A percentile compares a stretch with the other conserved stretches of the same genome.
phyloP scores from a whole-genome alignment of 768 basidiomycete species.

The Russula foetens region DNA sequence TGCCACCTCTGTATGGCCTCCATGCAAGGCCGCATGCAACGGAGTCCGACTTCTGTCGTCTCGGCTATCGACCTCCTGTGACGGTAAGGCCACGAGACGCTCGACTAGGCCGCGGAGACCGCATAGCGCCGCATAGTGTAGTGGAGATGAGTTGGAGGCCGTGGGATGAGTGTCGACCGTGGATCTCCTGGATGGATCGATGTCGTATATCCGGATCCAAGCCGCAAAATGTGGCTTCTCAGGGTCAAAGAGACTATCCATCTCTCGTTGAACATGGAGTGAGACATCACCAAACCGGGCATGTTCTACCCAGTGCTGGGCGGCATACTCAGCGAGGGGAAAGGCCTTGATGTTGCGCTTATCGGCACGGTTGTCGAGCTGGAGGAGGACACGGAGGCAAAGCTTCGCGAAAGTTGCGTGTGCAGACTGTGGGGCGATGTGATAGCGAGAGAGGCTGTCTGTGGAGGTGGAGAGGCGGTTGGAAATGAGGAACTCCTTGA shows the following conservation, averaged over 20 bases:
- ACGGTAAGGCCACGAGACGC: neutral
- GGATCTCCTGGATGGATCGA: neutral
- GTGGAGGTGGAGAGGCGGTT: neutral
- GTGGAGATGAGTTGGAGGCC: neutral
- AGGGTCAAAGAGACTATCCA: neutral
- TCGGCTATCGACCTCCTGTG: neutral
- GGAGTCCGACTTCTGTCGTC: neutral
- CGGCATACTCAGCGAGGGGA: neutral
- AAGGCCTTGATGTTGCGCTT: neutral
- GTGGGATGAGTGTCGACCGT: neutral
- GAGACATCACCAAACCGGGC: neutral
- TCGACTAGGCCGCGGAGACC: neutral
- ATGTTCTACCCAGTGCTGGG: slow-evolving; percentile 1
- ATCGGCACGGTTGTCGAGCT: neutral
- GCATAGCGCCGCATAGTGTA: neutral
- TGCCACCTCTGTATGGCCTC: neutral
- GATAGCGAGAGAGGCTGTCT: neutral
- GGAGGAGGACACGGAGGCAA: slow-evolving; percentile 1
- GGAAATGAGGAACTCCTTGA: slow-evolving; percentile 3
- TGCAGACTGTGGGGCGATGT: neutral
- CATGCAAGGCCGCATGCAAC: neutral
- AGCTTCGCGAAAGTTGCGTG: neutral
- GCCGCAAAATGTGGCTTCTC: neutral
- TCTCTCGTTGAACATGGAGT: neutral
- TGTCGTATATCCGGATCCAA: neutral